Evolutionary conservation across 2,329 filamentous ascomycete genomes (phyloP).

Genomic region (Ophiosphaerella korrae): DNA sequence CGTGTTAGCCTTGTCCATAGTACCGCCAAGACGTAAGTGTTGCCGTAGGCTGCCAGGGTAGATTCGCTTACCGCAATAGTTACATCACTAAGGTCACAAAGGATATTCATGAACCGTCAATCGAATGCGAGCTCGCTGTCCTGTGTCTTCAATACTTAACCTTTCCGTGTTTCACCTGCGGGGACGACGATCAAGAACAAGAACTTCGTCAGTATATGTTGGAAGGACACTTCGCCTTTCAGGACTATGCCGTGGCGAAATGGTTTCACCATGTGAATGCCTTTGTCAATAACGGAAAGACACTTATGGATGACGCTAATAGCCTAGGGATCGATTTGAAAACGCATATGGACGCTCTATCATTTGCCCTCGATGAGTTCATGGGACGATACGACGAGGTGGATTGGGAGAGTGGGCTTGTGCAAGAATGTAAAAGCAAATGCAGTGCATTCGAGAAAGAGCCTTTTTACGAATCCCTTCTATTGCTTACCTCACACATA

Average conservation of each 20-base stretch:
- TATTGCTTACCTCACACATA: slow-evolving; percentile 38
- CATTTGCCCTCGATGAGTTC: slow-evolving; percentile 27
- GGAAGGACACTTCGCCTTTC: slow-evolving; percentile 30
- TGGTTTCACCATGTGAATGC: slow-evolving; percentile 38
- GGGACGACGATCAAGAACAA: slow-evolving; percentile 11
- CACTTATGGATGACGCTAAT: slow-evolving; percentile 17
- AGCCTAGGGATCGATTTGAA: background rate
- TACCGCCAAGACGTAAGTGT: slow-evolving; percentile 26
- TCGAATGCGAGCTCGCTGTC: slow-evolving; percentile 31
- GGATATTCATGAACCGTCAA: slow-evolving; percentile 25
- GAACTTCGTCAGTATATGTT: slow-evolving; percentile 17
- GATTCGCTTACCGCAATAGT: slow-evolving; percentile 11
- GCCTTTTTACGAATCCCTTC: slow-evolving; percentile 25
- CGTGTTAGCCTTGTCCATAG: slow-evolving; percentile 27
- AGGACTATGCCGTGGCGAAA: slow-evolving; percentile 38
- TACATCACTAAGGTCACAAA: slow-evolving; percentile 24
- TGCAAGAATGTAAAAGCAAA: slow-evolving; percentile 16
- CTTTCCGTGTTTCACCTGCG: slow-evolving; percentile 24
- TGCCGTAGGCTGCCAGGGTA: too few relatives aligned
- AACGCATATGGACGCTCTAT: slow-evolving; percentile 7
- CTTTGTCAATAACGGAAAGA: slow-evolving; percentile 23
- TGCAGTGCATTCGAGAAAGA: slow-evolving; percentile 19
- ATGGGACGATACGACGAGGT: slow-evolving; percentile 22
- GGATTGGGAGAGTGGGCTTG: slow-evolving; percentile 15
- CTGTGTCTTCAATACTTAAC: slow-evolving; percentile 35